These are phyloP conservation scores for Castanea mollissima DNA, from an alignment of 306 rosid species.

Conservation along the genomic window DNA sequence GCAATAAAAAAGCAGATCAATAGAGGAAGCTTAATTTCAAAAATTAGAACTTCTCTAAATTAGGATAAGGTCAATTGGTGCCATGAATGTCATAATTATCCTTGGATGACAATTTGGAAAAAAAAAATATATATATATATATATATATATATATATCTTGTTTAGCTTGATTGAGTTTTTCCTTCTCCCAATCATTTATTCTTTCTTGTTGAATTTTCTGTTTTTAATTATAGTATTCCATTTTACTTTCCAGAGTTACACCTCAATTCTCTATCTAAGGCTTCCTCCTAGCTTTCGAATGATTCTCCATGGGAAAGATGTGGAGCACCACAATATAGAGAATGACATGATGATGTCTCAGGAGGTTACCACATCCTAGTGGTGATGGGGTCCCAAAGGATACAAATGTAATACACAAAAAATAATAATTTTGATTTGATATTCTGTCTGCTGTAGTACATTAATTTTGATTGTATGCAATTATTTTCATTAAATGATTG, in stretches of 20 bases:
- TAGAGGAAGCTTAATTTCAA: not conserved
- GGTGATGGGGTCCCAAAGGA: conserved; percentile 67
- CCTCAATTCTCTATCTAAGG: conserved; percentile 87
- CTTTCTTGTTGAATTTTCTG: not conserved
- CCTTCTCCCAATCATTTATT: not conserved
- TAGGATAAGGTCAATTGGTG: no score
- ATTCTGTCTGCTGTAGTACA: conserved; percentile 10
- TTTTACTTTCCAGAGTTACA: conserved; percentile 64
- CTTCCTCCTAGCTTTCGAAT: conserved; percentile 82
- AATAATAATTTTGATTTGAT: not conserved
- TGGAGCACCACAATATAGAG: conserved; percentile 89
- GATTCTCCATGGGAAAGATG: conserved; percentile 82
- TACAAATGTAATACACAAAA: conserved; percentile 48
- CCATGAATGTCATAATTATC: not conserved
- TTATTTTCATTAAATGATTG: conserved; percentile 66
- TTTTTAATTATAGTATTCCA: conserved; percentile 12
- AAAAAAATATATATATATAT: no score
- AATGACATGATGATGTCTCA: conserved; percentile 98
- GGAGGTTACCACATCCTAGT: conserved; percentile 79
- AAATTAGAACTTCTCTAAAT: not conserved
- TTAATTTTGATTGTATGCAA: conserved; percentile 29
- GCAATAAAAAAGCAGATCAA: not conserved
- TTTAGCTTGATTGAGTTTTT: no score
- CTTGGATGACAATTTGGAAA: not conserved
- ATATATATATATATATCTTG: no score